These are phyloP conservation scores for Blastobotrys chiropterorum DNA, from an alignment of 805 yeast genomes.

Conservation along the genomic window DNA sequence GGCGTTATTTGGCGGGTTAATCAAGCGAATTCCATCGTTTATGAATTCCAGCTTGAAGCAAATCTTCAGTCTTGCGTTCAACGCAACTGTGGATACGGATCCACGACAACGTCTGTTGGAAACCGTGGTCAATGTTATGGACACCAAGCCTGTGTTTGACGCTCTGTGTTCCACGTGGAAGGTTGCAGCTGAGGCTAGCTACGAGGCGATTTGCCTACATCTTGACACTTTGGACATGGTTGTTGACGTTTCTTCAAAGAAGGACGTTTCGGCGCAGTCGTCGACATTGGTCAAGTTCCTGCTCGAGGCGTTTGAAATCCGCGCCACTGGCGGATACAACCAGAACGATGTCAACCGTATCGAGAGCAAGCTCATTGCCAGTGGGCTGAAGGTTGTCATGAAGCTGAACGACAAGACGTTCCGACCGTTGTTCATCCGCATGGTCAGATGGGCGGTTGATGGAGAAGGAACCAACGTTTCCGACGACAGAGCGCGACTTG, in stretches of 20 bases:
- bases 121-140: constrained; percentile 62
- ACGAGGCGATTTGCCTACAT: constrained; percentile 56
- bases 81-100: constrained; percentile 42
- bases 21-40: constrained; percentile 82
- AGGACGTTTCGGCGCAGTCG: constrained; percentile 66
- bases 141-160: constrained; percentile 53
- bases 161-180: constrained; percentile 62
- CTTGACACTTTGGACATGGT: constrained; percentile 60
- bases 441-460: constrained; percentile 87
- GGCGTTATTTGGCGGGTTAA: constrained; percentile 63
- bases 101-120: constrained; percentile 47
- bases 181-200: constrained; percentile 23
- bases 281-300: constrained; percentile 62
- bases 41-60: constrained; percentile 62
- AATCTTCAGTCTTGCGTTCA: constrained; percentile 47
- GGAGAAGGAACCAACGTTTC: constrained; percentile 44
- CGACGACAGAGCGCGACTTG: constrained; percentile 46
- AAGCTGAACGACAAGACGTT: constrained; percentile 90
- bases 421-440: constrained; percentile 82
- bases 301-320: constrained; percentile 62
- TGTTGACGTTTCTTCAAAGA: constrained; percentile 64
- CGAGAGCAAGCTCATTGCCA: constrained; percentile 66
- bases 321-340: constrained; percentile 54
- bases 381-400: constrained; percentile 74
- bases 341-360: constrained; percentile 71